Evolutionary conservation across 73 alveolate genomes (phyloP).

Genomic region (Paraurostyla sp.): DNA sequence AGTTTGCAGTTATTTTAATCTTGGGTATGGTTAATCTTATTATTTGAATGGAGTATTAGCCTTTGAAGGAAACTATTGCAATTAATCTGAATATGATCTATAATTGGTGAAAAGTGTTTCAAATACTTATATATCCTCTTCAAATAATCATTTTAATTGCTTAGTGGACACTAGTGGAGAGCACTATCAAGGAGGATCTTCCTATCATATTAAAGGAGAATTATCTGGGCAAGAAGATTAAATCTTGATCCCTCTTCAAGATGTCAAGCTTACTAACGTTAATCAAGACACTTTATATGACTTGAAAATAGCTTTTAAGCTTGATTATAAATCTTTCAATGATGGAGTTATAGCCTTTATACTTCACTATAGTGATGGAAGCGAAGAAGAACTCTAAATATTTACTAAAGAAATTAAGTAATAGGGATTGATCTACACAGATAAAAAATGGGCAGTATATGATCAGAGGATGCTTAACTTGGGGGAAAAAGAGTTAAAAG

Average conservation of each 20-base stretch:
- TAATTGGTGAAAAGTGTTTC: background rate
- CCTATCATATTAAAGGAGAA: background rate
- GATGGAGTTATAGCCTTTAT: background rate
- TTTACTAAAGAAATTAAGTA: constrained; percentile 4
- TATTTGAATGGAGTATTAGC: constrained; percentile 4
- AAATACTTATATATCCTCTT: background rate
- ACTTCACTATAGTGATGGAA: background rate
- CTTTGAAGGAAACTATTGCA: background rate
- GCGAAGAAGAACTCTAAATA: constrained; percentile 8
- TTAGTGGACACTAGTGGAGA: background rate
- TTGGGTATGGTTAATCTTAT: constrained; percentile 13
- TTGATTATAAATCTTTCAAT: background rate
- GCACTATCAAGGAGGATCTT: constrained; percentile 23
- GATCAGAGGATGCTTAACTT: constrained; percentile 8
- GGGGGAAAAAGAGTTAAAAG: background rate
- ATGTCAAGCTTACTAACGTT: background rate
- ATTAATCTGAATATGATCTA: background rate
- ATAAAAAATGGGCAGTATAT: constrained; percentile 21
- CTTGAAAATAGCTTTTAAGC: background rate
- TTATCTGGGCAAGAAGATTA: background rate
- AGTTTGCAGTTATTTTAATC: constrained; percentile 20
- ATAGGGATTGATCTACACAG: background rate
- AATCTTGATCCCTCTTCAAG: background rate
- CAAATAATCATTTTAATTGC: background rate
- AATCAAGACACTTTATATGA: background rate